These are phyloP conservation scores for Podila minutissima DNA, from an alignment of 192 early-diverging fungal genomes.

Conservation along the genomic window DNA sequence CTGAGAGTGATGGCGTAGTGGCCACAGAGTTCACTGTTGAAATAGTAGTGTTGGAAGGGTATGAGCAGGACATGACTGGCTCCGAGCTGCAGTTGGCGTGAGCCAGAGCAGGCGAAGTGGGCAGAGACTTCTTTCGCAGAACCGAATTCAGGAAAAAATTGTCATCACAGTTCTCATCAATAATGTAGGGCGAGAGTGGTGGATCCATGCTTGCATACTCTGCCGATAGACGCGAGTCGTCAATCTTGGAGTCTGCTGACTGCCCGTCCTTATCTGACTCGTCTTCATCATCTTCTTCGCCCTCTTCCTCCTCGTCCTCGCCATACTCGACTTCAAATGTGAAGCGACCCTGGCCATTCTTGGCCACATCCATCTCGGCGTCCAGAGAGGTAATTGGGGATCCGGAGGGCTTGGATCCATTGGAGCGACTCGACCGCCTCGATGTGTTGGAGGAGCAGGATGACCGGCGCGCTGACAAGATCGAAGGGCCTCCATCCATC, in stretches of 20 bases:
- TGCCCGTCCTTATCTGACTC: not conserved
- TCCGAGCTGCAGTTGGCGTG: not conserved
- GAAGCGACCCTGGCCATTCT: not conserved
- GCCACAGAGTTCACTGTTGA: slow-evolving; percentile 7
- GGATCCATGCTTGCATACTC: not conserved
- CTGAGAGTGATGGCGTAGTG: slow-evolving; percentile 18
- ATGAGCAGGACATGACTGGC: slow-evolving; percentile 16
- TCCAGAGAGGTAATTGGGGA: not conserved
- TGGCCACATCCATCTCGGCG: not conserved
- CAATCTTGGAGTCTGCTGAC: not conserved
- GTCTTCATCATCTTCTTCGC: not conserved
- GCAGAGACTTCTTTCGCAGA: slow-evolving; percentile 21
- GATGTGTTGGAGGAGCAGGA: slow-evolving; percentile 18
- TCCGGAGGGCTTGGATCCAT: slow-evolving; percentile 12
- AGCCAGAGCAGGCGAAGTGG: not conserved
- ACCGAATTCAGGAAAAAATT: slow-evolving; percentile 48
- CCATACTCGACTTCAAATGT: slow-evolving; percentile 13
- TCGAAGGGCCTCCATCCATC: not conserved
- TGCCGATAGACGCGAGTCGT: too few relatives aligned
- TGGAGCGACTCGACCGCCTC: slow-evolving; percentile 11
- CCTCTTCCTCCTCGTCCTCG: slow-evolving; percentile 5
- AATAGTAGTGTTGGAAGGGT: slow-evolving; percentile 17
- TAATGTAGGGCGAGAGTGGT: slow-evolving; percentile 35
- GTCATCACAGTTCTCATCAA: slow-evolving; percentile 42
- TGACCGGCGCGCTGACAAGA: slow-evolving; percentile 6